phyloP scores from a whole-genome alignment of 495 filamentous ascomycete genomes.

The Aspergillus incahuasiensis region DNA sequence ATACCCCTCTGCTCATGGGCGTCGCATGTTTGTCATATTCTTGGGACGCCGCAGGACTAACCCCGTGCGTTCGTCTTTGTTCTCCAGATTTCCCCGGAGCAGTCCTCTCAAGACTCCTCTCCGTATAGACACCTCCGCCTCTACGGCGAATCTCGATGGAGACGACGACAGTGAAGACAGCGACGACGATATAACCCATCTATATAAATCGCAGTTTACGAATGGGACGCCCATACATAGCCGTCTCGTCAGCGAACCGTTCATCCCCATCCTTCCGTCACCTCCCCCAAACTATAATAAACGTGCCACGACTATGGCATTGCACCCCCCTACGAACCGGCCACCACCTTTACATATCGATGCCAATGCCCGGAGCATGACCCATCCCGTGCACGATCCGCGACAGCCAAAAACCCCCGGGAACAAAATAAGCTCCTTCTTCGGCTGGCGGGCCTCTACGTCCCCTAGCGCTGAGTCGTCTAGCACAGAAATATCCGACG shows the following conservation, averaged over 20 bases:
- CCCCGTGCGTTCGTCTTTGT: constrained; percentile 21
- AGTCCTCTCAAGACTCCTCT: constrained; percentile 28
- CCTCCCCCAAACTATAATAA: constrained; percentile 31
- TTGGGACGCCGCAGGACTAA: constrained; percentile 26
- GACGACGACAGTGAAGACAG: constrained; percentile 27
- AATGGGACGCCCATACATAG: constrained; percentile 40
- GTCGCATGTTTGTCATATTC: constrained; percentile 3
- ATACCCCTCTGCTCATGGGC: constrained; percentile 6
- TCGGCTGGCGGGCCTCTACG: constrained; percentile 58
- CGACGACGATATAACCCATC: constrained; percentile 23
- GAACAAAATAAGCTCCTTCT: constrained; percentile 62
- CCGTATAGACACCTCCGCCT: constrained; percentile 36
- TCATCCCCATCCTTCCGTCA: constrained; percentile 41
- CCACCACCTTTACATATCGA: constrained; percentile 42
- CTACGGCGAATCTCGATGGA: constrained; percentile 25
- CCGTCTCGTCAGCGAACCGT: constrained; percentile 47
- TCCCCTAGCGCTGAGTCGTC: constrained; percentile 57
- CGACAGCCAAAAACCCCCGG: constrained; percentile 56
- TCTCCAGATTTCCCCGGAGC: constrained; percentile 38
- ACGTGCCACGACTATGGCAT: constrained; percentile 42
- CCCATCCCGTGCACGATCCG: constrained; percentile 25
- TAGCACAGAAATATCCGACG: constrained; percentile 61
- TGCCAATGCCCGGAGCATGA: constrained; percentile 28
- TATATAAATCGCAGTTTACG: constrained; percentile 37
- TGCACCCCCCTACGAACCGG: constrained; percentile 32